These are phyloP conservation scores for Phyllosticta citrichinensis DNA, from an alignment of 2,329 filamentous ascomycete genomes.

Conservation along the genomic window DNA sequence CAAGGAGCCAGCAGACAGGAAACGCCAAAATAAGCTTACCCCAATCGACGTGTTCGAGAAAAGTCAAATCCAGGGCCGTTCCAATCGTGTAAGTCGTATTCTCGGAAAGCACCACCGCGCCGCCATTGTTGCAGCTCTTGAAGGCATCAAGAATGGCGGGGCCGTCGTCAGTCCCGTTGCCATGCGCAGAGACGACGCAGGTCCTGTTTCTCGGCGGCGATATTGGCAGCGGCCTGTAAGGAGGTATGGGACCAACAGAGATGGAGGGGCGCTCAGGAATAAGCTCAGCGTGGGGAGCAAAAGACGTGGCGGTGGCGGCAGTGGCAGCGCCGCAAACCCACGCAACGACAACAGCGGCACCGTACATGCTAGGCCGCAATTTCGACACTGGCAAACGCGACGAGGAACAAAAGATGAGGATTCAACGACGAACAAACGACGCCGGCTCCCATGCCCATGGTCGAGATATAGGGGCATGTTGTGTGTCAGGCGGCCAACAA, in stretches of 20 bases:
- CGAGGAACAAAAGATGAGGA: neutral
- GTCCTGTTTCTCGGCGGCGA: slow-evolving; percentile 27
- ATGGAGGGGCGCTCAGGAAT: slow-evolving; percentile 20
- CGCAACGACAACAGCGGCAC: neutral
- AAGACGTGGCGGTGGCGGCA: slow-evolving; percentile 3
- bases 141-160: slow-evolving; percentile 44
- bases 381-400: neutral
- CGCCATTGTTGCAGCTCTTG: slow-evolving; percentile 52
- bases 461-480: neutral
- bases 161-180: slow-evolving; percentile 39
- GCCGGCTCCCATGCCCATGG: neutral
- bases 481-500: neutral
- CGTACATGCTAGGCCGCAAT: neutral
- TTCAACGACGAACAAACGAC: neutral
- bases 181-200: slow-evolving; percentile 30
- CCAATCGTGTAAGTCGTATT: slow-evolving; percentile 51
- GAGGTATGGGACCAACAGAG: slow-evolving; percentile 25
- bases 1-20: neutral
- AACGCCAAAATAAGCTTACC: slow-evolving; percentile 27
- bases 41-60: slow-evolving; percentile 53
- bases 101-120: slow-evolving; percentile 48
- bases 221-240: slow-evolving; percentile 23
- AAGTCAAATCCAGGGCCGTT: slow-evolving; percentile 55
- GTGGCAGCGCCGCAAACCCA: neutral
- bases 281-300: neutral